These are phyloP conservation scores for Nakazawaea anatomiae DNA, from an alignment of 805 yeast species.

Conservation along the genomic window DNA sequence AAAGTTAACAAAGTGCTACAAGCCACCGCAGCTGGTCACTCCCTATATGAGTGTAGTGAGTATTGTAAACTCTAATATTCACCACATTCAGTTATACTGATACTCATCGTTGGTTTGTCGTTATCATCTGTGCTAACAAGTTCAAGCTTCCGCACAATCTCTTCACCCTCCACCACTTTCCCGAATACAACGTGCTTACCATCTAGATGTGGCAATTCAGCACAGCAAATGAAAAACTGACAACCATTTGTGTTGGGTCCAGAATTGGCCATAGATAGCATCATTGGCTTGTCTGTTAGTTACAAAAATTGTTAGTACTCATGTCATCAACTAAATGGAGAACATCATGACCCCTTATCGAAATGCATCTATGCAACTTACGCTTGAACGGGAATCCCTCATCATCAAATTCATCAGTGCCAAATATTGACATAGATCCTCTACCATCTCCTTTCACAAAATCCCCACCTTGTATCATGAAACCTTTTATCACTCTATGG, in stretches of 20 bases:
- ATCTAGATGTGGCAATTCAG: slow-evolving; percentile 31
- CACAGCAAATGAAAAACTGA: slow-evolving; percentile 36
- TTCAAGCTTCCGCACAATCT: slow-evolving; percentile 24
- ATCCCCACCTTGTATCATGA: slow-evolving; percentile 43
- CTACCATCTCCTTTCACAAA: slow-evolving; percentile 38
- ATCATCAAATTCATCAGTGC: slow-evolving; percentile 34
- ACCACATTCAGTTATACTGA: slow-evolving; percentile 18
- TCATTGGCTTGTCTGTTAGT: slow-evolving; percentile 19
- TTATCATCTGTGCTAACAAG: slow-evolving; percentile 15
- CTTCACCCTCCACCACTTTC: slow-evolving; percentile 36
- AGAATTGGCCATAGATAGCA: slow-evolving; percentile 33
- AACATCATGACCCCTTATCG: background rate
- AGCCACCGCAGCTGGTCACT: too few species aligned
- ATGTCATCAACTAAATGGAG: background rate
- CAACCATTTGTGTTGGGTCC: slow-evolving; percentile 43
- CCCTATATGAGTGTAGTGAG: too few species aligned
- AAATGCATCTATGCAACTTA: slow-evolving; percentile 12
- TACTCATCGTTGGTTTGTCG: slow-evolving; percentile 17
- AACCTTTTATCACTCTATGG: slow-evolving; percentile 37
- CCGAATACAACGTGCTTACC: slow-evolving; percentile 48
- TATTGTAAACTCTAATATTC: slow-evolving; percentile 10
- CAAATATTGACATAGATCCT: slow-evolving; percentile 37
- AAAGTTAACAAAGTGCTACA: too few species aligned
- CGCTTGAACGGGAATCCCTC: slow-evolving; percentile 32
- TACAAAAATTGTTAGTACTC: background rate